Percentiles rank a stretch among this genome's conserved stretches.
Conservation (phyloP, 371 early-diverging fungal species). For the Edhazardia aedis region DNA sequence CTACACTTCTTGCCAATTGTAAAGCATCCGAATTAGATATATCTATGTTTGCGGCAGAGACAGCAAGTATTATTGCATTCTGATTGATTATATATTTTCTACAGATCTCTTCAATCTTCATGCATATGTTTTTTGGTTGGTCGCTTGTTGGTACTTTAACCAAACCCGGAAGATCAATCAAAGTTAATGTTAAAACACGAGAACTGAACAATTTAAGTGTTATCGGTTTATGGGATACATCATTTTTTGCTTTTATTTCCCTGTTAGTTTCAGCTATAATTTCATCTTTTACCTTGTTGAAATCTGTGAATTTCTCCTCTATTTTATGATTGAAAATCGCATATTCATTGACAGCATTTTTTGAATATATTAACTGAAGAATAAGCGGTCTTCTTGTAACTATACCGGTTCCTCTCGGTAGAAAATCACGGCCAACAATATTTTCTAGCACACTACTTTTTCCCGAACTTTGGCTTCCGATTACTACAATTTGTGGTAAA, state of each 20-base stretch:
- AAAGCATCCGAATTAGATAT: conserved; percentile 71
- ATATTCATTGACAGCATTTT: conserved; percentile 4
- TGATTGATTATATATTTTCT: conserved; percentile 74
- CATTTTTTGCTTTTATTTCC: conserved; percentile 59
- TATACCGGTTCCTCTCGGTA: conserved; percentile 68
- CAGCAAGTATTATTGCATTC: conserved; percentile 74
- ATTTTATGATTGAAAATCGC: conserved; percentile 18
- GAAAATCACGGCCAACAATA: conserved; percentile 63
- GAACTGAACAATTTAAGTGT: conserved; percentile 61
- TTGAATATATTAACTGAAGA: conserved; percentile 52
- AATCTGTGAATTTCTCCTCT: conserved; percentile 54
- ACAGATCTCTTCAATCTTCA: conserved; percentile 80
- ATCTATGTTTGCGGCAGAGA: conserved; percentile 72
- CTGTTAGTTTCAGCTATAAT: conserved; percentile 66
- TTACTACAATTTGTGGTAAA: conserved; percentile 63
- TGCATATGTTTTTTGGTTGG: conserved; percentile 65
- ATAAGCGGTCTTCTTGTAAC: conserved; percentile 74
- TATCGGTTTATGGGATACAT: conserved; percentile 51
- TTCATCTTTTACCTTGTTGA: conserved; percentile 59
- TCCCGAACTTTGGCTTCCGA: conserved; percentile 60
- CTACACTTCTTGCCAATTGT: conserved; percentile 66
- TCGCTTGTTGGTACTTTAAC: conserved; percentile 53
- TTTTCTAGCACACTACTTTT: conserved; percentile 71
- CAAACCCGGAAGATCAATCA: conserved; percentile 74
- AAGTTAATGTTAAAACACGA: conserved; percentile 62